Percentiles rank a stretch among this genome's conserved stretches.
Evolutionary conservation across 2,329 filamentous ascomycete genomes (phyloP).

Genomic region (Hypoxylon sp.): DNA sequence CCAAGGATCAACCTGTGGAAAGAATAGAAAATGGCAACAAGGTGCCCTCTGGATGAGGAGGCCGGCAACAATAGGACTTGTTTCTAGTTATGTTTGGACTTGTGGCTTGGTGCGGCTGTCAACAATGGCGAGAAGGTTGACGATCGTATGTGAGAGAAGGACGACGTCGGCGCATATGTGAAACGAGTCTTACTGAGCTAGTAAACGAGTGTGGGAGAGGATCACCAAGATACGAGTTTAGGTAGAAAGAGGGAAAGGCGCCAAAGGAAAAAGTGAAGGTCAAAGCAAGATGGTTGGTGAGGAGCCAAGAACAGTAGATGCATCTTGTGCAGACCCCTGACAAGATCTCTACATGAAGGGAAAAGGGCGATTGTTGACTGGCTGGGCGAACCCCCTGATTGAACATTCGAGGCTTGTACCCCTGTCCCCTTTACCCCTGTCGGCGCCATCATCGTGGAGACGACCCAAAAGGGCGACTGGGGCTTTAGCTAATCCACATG

Average conservation of each 20-base stretch:
- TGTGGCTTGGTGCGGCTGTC: conserved; percentile 21
- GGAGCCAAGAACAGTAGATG: conserved; percentile 46
- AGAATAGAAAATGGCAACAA: conserved; percentile 59
- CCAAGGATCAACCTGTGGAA: conserved; percentile 72
- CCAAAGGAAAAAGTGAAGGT: conserved; percentile 44
- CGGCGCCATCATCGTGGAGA: conserved; percentile 37
- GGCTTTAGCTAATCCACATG: conserved; percentile 36
- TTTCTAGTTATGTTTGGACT: conserved; percentile 19
- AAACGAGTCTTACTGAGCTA: conserved; percentile 43
- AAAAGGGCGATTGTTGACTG: conserved; percentile 39
- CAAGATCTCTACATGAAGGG: conserved; percentile 39
- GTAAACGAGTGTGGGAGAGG: conserved; percentile 40
- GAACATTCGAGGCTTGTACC: conserved; percentile 39
- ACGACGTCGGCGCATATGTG: conserved; percentile 47
- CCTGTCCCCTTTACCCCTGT: conserved; percentile 37
- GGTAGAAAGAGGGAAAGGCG: conserved; percentile 43
- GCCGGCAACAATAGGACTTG: conserved; percentile 17
- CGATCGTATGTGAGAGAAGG: conserved; percentile 43
- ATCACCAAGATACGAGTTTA: conserved; percentile 39
- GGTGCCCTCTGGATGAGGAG: conserved; percentile 49
- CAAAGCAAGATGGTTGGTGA: conserved; percentile 47
- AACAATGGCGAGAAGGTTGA: conserved; percentile 46
- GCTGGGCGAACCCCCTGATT: conserved; percentile 28
- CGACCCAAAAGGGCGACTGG: conserved; percentile 28
- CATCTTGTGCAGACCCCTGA: conserved; percentile 41